Conservation (phyloP, 2,329 filamentous ascomycete species). For the Claviceps spartinae region DNA sequence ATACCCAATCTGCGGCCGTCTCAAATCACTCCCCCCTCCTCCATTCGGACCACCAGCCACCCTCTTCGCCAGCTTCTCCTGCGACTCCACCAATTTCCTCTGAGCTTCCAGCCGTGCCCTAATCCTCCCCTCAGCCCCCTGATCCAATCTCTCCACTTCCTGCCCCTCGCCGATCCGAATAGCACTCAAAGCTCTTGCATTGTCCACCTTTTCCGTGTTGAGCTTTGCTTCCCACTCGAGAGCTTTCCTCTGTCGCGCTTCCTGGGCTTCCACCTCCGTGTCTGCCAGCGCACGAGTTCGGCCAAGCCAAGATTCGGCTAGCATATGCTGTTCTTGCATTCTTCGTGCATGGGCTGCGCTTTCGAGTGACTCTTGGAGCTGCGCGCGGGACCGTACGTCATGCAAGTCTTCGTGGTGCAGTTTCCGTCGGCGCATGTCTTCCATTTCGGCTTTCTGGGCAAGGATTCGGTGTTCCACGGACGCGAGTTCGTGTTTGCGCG, state of each 20-base stretch:
- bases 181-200: slow-evolving; percentile 35
- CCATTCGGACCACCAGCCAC: slow-evolving; percentile 26
- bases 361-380: slow-evolving; percentile 30
- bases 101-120: slow-evolving; percentile 35
- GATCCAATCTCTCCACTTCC: slow-evolving; percentile 35
- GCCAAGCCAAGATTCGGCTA: slow-evolving; percentile 32
- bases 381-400: slow-evolving; percentile 29
- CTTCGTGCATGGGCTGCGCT: slow-evolving; percentile 19
- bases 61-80: slow-evolving; percentile 26
- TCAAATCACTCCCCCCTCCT: slow-evolving; percentile 12
- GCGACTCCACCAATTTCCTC: slow-evolving; percentile 36
- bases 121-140: slow-evolving; percentile 30
- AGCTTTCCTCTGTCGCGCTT: slow-evolving; percentile 27
- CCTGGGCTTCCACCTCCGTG: slow-evolving; percentile 32
- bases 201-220: slow-evolving; percentile 31
- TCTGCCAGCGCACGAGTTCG: slow-evolving; percentile 31
- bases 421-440: slow-evolving; percentile 35
- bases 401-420: slow-evolving; percentile 31
- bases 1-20: slow-evolving; percentile 44
- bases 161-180: slow-evolving; percentile 37
- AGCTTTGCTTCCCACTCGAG: slow-evolving; percentile 36
- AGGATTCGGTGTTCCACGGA: slow-evolving; percentile 37
- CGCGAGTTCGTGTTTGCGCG: slow-evolving; percentile 37
- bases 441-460: slow-evolving; percentile 34
- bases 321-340: slow-evolving; percentile 31